Evolutionary conservation across 352 stramenopile species (phyloP), one percentile per base, ranked within the genome.

Genomic region (Salisapilia sapeloensis): DNA sequence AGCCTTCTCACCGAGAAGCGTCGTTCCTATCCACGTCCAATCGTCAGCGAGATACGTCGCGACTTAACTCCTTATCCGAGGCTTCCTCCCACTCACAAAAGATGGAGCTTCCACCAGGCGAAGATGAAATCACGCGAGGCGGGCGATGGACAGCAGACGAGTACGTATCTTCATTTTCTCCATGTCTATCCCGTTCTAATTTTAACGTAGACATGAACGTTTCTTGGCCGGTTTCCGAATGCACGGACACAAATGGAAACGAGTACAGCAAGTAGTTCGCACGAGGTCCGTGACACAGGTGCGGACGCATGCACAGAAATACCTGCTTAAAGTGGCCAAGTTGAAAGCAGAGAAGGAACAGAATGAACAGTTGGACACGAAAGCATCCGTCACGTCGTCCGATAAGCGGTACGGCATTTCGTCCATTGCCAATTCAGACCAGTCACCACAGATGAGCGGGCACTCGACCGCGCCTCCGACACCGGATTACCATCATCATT

Each of bases 231-330:
- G 76, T 20, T 92, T 92, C 44, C 66, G 65, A 37, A 72, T 86
- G 42, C 71, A 89, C 29, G 76, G 76, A 14, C 72, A 92, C 59
- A 89, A 92, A 53, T 92, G 76, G 76, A 92, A 92, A 49, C 72
- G 76, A 22, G 76, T 92, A 31, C 76, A 92, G 40, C 74, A 89
- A 36, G 72, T 92, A 8, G 76, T 92, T 3, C 70, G 72, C 43
- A 86, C 71, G 20, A 60, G 76, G n/a, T 89, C 76, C 0, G 76
- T 92, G 12, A 92, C 76, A 0, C 76, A 92, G 57, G 76, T 92
- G 16, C 72, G 76, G 28, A 92, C 76, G 8, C 76, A 92, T 40
- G 76, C 76, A 4, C 76, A 92, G 24, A 92, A 92, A 38, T 89
- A 92, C 38, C 26, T 92, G 36, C 63, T 92, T 30, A 92, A 92